phyloP scores from a whole-genome alignment of 768 basidiomycete species.

The Amanita inopinata region DNA sequence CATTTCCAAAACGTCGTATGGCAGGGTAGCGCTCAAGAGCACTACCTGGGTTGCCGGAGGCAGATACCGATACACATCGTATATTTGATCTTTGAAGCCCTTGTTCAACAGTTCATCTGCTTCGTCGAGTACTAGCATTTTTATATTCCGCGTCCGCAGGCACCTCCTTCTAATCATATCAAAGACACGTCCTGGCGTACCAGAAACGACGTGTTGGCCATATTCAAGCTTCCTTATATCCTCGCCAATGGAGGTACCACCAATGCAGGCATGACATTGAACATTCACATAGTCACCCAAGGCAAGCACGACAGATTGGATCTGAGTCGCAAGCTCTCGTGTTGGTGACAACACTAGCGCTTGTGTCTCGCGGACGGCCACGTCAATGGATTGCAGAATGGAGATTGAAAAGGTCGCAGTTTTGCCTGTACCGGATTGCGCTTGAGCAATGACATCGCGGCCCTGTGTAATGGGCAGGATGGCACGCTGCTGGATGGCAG shows the following conservation, averaged over 20 bases:
- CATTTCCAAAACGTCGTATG: conserved; percentile 97
- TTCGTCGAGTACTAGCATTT: conserved; percentile 93
- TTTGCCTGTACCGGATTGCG: conserved; percentile 99
- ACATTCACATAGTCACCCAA: conserved; percentile 99
- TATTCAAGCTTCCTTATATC: conserved; percentile 96
- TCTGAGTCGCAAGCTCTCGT: conserved; percentile 98
- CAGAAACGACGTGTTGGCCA: conserved; percentile 95
- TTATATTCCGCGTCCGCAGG: conserved; percentile 92
- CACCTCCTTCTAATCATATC: conserved; percentile 97
- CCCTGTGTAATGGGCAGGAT: conserved; percentile 94
- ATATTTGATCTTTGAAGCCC: conserved; percentile 99
- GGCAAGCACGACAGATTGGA: conserved; percentile 93
- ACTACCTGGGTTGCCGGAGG: conserved; percentile 97
- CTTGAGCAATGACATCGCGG: conserved; percentile 97
- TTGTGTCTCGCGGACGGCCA: conserved; percentile 89
- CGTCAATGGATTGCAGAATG: conserved; percentile 96
- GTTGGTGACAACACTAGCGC: conserved; percentile 95
- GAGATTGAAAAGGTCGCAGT: conserved; percentile 98
- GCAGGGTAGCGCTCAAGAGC: conserved; percentile 89
- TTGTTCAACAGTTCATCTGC: conserved; percentile 96
- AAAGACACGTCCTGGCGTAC: conserved; percentile 95
- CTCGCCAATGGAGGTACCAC: conserved; percentile 94
- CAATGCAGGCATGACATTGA: conserved; percentile 97
- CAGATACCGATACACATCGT: conserved; percentile 96
- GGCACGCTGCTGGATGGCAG: conserved; percentile 96